These are phyloP conservation scores for Crithidia brevicula DNA, from an alignment of 208 protist genomes.

Conservation along the genomic window DNA sequence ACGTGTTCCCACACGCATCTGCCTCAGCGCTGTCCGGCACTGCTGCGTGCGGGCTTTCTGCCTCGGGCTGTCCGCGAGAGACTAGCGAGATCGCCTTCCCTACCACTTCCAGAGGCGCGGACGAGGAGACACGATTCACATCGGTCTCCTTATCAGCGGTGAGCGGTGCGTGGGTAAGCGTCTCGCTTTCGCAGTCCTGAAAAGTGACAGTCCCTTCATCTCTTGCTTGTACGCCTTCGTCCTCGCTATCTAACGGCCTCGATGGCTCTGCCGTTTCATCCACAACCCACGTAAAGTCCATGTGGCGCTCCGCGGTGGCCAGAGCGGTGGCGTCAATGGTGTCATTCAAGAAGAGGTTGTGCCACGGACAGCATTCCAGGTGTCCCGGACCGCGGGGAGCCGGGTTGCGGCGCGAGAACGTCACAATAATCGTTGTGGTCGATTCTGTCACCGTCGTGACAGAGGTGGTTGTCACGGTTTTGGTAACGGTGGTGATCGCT, in stretches of 20 bases:
- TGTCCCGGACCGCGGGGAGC: conserved; percentile 3
- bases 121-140: too few relatives aligned
- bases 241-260: background rate
- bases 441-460: background rate
- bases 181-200: too few relatives aligned
- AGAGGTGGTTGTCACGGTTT: background rate
- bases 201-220: too few relatives aligned
- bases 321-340: conserved; percentile 25
- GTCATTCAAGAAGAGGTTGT: conserved; percentile 23
- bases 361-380: conserved; percentile 26
- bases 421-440: conserved; percentile 25
- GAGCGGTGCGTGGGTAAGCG: too few relatives aligned
- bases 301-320: conserved; percentile 26
- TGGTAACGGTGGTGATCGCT: conserved; percentile 4
- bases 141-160: too few relatives aligned
- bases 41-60: background rate
- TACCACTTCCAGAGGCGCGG: background rate
- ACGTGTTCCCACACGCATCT: background rate
- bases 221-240: too few relatives aligned
- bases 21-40: background rate
- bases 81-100: conserved; percentile 5
- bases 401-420: conserved; percentile 23
- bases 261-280: background rate
- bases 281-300: conserved; percentile 33
- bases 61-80: too few relatives aligned